Evolutionary conservation across 2,329 filamentous ascomycete genomes (phyloP), one percentile per base, ranked within the genome.

Genomic region (Aspergillus oerlinghausenensis): DNA sequence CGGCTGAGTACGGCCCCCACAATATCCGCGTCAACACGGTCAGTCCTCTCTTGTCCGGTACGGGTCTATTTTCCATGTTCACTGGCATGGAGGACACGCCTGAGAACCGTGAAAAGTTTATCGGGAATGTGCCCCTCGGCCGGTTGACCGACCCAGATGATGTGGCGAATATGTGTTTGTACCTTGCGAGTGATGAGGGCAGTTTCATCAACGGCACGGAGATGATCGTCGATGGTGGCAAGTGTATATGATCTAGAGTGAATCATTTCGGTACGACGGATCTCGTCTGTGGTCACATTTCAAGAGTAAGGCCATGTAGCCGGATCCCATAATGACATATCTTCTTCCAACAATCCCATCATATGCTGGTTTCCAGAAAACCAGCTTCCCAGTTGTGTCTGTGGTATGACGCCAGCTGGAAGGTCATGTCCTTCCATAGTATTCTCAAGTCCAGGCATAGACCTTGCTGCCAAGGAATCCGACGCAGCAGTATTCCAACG

Each of bases 11-110:
- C 63, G 89, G 85, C 0, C 81, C 84, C 0, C 82, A 88, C 54
- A 81, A 89, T 62, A 89, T 92, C 61, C 82, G 88, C 0, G 86
- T 92, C 65, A 90, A 90, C 60, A 81, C 83, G 1, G 84, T 92
- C 14, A 88, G 85, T 49, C 88, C 88, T 0, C 80, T 90, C 0
- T 77, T 90, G 1, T 86, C 84, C 1, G 83, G 80, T 17, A 91
- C 88, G 0, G 85, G 84, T 2, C 78, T 90, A 25, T 84, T 83
- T 60, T 76, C 77, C 26, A 67, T 68, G 66, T 72, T 72, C 54
- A 71, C 70, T 0, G 77, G 77, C 0, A 73, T 77, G 61, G 70
- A 73, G 3, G 72, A 77, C 61, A 79, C 74, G 1, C 71, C 74
- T 1, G 77, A 79, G 61, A 79, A 79, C 59, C 64, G 74, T 51